Base-by-base conservation (phyloP, 805 yeast species). In the Ogataea thermomethanolica region DNA sequence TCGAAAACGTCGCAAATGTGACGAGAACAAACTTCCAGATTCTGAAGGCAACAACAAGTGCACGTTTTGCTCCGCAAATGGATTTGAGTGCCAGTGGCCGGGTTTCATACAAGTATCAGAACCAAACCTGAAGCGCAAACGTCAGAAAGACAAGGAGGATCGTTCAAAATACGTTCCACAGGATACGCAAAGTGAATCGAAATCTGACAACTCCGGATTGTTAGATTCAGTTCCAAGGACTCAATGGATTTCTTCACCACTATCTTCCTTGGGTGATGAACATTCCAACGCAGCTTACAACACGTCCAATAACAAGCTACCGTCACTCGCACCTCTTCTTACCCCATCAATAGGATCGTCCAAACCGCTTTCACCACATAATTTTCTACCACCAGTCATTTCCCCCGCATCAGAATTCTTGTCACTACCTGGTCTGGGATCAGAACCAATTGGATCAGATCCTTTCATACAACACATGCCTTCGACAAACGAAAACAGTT, bases 1-100 rank as follows among this genome's bases (percentile, higher is more conserved):
- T 24, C 73, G 69, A 41, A 62, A 74, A 37, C 76, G 71, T 45
- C 66, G 72, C 62, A 73, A 73, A 49, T 73, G 79, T 54, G 78
- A 73, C 53, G 78, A 73, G 49, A 11, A 17, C 25, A 45, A 44
- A 30, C 47, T 38, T 17, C 33, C 12, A 10, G 26, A 21, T 31
- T 13, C n/a, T 9, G 29, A 34, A 10, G 54, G 55, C 6, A 31
- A 36, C 5, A 9, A 39, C 23, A 44, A 48, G 29, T 52, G 56
- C 23, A 44, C 32, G 8, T 39, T 46, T 25, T 50, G 54, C 26
- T 30, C 12, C 1, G 5, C 41, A 8, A 44, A 46, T 31, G 37
- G 35, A 2, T 33, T 46, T 8, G 40, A 29, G 2, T 49, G 54
- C 39, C 33, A 39, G 8, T 49, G 54, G 53, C 56, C 55, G 1